phyloP scores from a whole-genome alignment of 2,329 filamentous ascomycete species.

The Neonectria ditissima region DNA sequence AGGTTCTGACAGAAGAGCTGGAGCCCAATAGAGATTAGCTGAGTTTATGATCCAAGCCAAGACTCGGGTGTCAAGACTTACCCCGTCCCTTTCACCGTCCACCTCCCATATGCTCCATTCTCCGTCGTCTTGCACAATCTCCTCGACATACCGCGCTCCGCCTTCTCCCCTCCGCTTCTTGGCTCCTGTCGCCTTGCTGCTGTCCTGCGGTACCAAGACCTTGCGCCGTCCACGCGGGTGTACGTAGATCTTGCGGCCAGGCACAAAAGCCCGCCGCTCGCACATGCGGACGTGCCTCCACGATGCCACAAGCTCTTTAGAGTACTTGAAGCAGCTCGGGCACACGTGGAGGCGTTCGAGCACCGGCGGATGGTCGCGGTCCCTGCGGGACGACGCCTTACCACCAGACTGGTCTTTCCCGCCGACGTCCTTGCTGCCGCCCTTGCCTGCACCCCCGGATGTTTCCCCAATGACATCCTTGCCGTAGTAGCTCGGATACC shows the following conservation, averaged over 20 bases:
- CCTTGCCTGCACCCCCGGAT: slow-evolving; percentile 47
- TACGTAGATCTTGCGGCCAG: slow-evolving; percentile 80
- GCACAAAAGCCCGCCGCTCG: slow-evolving; percentile 61
- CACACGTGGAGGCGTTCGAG: slow-evolving; percentile 86
- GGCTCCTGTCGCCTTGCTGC: slow-evolving; percentile 46
- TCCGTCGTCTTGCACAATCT: slow-evolving; percentile 68
- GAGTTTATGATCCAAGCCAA: neutral
- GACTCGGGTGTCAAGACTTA: slow-evolving; percentile 53
- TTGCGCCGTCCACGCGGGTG: slow-evolving; percentile 63
- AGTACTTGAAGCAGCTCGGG: slow-evolving; percentile 94
- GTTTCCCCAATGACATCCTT: slow-evolving; percentile 74
- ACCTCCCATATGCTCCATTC: slow-evolving; percentile 92
- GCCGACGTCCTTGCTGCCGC: slow-evolving; percentile 45
- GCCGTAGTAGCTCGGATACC: slow-evolving; percentile 92
- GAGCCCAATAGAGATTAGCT: slow-evolving; percentile 22
- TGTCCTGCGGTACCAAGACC: slow-evolving; percentile 52
- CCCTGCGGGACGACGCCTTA: slow-evolving; percentile 48
- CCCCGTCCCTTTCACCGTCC: slow-evolving; percentile 86
- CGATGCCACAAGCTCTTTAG: slow-evolving; percentile 70
- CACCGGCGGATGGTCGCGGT: slow-evolving; percentile 55
- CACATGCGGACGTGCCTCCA: slow-evolving; percentile 70
- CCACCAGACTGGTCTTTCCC: slow-evolving; percentile 43
- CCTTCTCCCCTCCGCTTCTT: slow-evolving; percentile 55
- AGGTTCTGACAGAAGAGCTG: slow-evolving; percentile 93
- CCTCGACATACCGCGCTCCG: slow-evolving; percentile 54